Evolutionary conservation across 192 early-diverging fungal genomes (phyloP), one percentile per base, ranked within the genome.

Genomic region (Coemansia sp.): DNA sequence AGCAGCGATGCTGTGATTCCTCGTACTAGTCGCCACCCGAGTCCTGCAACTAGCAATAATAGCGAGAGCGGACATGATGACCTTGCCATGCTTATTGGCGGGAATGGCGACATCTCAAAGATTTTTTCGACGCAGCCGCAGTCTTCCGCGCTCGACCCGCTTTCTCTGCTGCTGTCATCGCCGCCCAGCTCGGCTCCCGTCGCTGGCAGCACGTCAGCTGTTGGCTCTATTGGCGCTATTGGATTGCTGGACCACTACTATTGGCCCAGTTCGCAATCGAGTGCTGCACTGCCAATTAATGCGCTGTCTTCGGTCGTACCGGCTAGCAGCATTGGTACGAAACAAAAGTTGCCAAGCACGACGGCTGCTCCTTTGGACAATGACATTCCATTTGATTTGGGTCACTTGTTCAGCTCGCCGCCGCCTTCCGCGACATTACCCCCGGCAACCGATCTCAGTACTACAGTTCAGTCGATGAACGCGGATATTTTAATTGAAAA

Each of bases 91-190:
- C 59, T 74, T 23, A 66, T 79, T 38, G 60, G 62, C 11, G 62
- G 37, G n/a, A 11, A 35, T 46, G 24, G 26, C 50, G 50, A 34
- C n/a, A 59, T 59, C 7, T n/a, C 57, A 28, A 38, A 50, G 21
- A 50, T 50, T 1, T 50, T 50, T 26, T 50, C 13, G 20, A n/a
- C 57, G 7, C 36, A 53, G 14, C 45, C 39, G 9, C 55, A 51
- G 10, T 59, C 66, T 9, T 61, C 59, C 2, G 60, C 56, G 9
- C 62, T 71, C 11, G 76, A 79, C 20, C 66, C 76, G 4, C 55
- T 79, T n/a, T 65, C 70, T 5, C 60, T 68, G 60, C 63, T 79
- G 36, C 53, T 79, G 23, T 79, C 76, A 9, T 73, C 76, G 1
- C 71, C 76, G 18, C 60, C 62, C 10, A 31, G 45, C n/a, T 63